phyloP scores from a whole-genome alignment of 2,329 filamentous ascomycete genomes.

The Fusarium tanahbumbuense region DNA sequence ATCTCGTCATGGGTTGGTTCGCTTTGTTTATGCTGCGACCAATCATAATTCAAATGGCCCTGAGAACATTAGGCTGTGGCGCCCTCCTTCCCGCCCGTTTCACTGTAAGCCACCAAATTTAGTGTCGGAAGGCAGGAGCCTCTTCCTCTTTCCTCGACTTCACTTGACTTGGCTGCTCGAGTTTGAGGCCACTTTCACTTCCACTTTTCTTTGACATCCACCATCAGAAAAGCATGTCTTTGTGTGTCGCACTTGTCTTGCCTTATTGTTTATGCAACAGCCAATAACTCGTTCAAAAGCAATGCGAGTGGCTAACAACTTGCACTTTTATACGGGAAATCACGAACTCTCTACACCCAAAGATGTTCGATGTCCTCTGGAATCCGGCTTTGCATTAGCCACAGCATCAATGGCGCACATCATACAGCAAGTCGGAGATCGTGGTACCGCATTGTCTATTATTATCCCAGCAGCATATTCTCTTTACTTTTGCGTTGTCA shows the following conservation, averaged over 20 bases:
- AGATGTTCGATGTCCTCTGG: constrained; percentile 5
- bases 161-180: not conserved
- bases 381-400: constrained; percentile 17
- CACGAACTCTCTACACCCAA: constrained; percentile 11
- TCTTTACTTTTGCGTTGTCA: constrained; percentile 14
- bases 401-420: constrained; percentile 36
- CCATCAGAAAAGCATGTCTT: not conserved
- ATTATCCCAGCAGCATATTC: constrained; percentile 9
- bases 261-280: not conserved
- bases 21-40: constrained; percentile 24
- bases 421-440: not conserved
- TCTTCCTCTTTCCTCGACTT: constrained; percentile 13
- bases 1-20: constrained; percentile 20
- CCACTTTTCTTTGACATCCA: constrained; percentile 9
- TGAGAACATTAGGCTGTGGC: constrained; percentile 31
- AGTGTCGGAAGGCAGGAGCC: constrained; percentile 20
- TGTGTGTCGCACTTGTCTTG: constrained; percentile 16
- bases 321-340: constrained; percentile 18
- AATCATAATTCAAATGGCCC: constrained; percentile 20
- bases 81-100: constrained; percentile 34
- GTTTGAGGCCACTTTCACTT: constrained; percentile 2
- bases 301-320: constrained; percentile 14
- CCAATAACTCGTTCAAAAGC: constrained; percentile 6
- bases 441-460: constrained; percentile 15
- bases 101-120: constrained; percentile 22